Base-by-base conservation (phyloP, 2,329 filamentous ascomycete genomes). In the Huntiella decipiens region DNA sequence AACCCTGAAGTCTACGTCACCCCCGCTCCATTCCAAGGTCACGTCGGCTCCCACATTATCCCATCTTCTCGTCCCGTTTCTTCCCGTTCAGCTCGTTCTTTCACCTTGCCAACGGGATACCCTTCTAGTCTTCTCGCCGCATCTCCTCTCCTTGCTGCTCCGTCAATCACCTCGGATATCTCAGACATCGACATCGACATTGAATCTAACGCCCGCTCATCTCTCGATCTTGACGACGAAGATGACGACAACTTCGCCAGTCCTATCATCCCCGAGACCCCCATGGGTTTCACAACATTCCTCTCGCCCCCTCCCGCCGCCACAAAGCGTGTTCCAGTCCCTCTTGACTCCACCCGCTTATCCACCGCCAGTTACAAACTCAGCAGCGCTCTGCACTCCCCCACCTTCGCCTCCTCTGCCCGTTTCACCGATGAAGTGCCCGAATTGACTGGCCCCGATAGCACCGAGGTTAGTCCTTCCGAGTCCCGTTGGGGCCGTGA, bases 241-340 rank as follows among this genome's bases (percentile, higher is more conserved):
- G 31, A 34, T 35, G 73, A 77, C 52, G 71, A 75, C 51, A 77
- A 77, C 58, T 77, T 78, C 53, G 72, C 72, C n/a, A 66, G 64
- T 3, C 67, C 68, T 1, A 64, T 67, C 3, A 54, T 58, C 5
- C 65, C 65, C 0, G 70, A 73, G 45, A 61, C 50, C 2, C 59
- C 63, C 15, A 28, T 16, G 56, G 28, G 62, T 1, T 67, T 63
- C 48, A 56, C 61, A 15, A 70, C 68, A 1, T 58, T 62, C 36
- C 58, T 74, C 12, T 74, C 72, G 2, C 71, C 71, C 6, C 70
- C 71, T 1, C 71, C 72, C 0, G 62, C 64, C 38, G 8, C 31
- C 12, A 64, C 63, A 50, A 64, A 66, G 16, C 58, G 56, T 3
- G 45, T 56, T 31, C 60, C 62, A 0, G n/a, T 41, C 52, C 22